Base-by-base conservation (phyloP, 2,329 filamentous ascomycete genomes). In the Aspergillus fructus region DNA sequence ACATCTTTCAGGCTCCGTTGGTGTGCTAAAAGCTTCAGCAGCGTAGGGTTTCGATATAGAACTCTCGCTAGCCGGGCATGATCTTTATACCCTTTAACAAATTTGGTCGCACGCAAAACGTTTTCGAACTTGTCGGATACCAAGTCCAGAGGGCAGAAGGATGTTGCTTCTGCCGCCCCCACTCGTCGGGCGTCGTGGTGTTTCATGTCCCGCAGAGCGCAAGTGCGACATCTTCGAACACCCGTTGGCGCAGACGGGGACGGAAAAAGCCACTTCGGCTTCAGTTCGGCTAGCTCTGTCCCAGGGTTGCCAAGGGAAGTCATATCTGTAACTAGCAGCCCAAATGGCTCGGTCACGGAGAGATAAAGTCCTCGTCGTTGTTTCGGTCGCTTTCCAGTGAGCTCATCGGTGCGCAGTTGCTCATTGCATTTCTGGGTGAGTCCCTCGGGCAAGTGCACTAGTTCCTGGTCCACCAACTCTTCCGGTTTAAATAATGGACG, bases 241-340 rank as follows among this genome's bases (percentile, higher is more conserved):
- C 76, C 73, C 0, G 69, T 24, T 1, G 90, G 90, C 0, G 90
- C 89, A 39, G 84, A 86, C 4, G 87, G 89, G 2, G 89, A 93
- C 70, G 92, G 89, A 8, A 81, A 76, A 24, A 94, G 82, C 90
- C 90, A 94, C 74, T 94, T 94, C 13, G 90, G 90, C 71, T 94
- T 94, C 75, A 93, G 89, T 70, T 93, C 89, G 55, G 90, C 76
- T 33, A 89, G 69, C 45, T 48, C 71, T 48, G 68, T 66, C 3
- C 67, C 68, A 0, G 71, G 66, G 15, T 71, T 70, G 8, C 66
- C 64, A 27, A 66, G 66, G 6, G 79, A 76, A 2, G 81, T 83
- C 89, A 93, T 93, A 67, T 93, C 89, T 59, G 88, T 87, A 49
- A 93, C 82, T 3, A 93, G 75, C 66, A 91, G 83, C 5, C 86